A percentile compares a stretch with the other conserved stretches of the same genome.
Evolutionary conservation across 1,284 basidiomycete genomes (phyloP).

Genomic region (Waitea zeae): DNA sequence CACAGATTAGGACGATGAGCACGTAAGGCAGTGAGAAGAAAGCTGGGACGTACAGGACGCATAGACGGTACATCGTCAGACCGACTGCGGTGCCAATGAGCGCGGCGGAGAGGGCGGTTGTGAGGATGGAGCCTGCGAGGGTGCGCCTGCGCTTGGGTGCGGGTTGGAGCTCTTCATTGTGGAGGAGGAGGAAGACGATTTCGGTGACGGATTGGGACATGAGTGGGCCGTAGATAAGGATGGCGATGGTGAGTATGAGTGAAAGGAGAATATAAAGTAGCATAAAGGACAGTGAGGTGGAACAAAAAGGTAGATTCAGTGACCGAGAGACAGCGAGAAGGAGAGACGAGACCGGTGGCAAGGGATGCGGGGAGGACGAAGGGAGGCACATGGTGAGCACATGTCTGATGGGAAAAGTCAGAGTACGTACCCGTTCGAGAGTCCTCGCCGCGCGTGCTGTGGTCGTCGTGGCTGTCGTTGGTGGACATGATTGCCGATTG

Average conservation of each 20-base stretch:
- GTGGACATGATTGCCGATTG: background rate
- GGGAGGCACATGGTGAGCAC: too few species aligned
- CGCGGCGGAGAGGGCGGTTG: slow-evolving; percentile 63
- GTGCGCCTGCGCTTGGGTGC: slow-evolving; percentile 43
- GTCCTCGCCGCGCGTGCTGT: slow-evolving; percentile 8
- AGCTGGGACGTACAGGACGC: too few species aligned
- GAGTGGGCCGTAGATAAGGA: slow-evolving; percentile 3
- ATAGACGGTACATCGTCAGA: slow-evolving; percentile 69
- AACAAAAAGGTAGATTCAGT: too few species aligned
- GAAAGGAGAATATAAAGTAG: slow-evolving; percentile 7
- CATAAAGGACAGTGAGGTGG: slow-evolving; percentile 4
- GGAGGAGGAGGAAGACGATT: slow-evolving; percentile 13
- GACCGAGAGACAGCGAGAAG: too few species aligned
- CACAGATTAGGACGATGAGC: slow-evolving; percentile 1
- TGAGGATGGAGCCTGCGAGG: slow-evolving; percentile 60
- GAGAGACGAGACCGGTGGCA: too few species aligned
- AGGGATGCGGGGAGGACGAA: too few species aligned
- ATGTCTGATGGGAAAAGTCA: too few species aligned
- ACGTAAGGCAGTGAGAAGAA: slow-evolving; percentile 1
- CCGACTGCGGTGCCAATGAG: slow-evolving; percentile 71
- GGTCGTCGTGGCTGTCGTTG: slow-evolving; percentile 1
- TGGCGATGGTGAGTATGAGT: slow-evolving; percentile 5
- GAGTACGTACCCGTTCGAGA: too few species aligned
- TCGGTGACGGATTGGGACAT: slow-evolving; percentile 12
- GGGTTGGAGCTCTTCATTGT: slow-evolving; percentile 31